Conservation (phyloP, 208 protist species). For the Naegleria gruberi region DNA sequence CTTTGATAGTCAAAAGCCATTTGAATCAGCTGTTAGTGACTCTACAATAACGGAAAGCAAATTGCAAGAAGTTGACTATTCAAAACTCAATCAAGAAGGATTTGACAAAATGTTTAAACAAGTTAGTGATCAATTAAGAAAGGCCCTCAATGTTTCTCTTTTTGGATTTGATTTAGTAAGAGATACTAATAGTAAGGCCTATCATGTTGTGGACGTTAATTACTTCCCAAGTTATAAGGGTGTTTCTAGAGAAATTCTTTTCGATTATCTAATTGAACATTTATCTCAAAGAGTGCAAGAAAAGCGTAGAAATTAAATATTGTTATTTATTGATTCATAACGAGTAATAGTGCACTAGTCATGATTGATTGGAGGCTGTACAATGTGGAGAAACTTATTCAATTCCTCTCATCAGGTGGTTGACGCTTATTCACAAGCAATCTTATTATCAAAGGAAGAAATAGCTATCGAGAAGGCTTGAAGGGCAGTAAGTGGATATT, state of each 20-base stretch:
- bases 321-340: background rate
- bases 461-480: conserved; percentile 60
- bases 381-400: background rate
- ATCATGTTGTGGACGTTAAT: background rate
- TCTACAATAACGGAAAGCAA: background rate
- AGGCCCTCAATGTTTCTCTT: background rate
- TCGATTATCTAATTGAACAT: background rate
- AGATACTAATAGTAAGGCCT: background rate
- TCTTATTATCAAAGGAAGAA: conserved; percentile 50
- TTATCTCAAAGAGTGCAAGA: background rate
- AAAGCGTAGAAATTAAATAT: background rate
- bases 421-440: conserved; percentile 48
- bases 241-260: background rate
- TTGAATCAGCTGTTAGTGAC: background rate
- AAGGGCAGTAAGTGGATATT: conserved; percentile 42
- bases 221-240: background rate
- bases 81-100: background rate
- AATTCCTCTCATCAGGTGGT: background rate
- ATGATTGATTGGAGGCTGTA: no score
- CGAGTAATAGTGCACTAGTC: no score
- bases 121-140: background rate
- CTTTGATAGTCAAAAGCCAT: background rate
- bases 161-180: background rate
- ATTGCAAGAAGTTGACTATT: background rate
- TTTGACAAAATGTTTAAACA: background rate